Evolutionary conservation across 2,329 filamentous ascomycete species (phyloP), one percentile per base, ranked within the genome.

Genomic region (Gremmenia infestans): DNA sequence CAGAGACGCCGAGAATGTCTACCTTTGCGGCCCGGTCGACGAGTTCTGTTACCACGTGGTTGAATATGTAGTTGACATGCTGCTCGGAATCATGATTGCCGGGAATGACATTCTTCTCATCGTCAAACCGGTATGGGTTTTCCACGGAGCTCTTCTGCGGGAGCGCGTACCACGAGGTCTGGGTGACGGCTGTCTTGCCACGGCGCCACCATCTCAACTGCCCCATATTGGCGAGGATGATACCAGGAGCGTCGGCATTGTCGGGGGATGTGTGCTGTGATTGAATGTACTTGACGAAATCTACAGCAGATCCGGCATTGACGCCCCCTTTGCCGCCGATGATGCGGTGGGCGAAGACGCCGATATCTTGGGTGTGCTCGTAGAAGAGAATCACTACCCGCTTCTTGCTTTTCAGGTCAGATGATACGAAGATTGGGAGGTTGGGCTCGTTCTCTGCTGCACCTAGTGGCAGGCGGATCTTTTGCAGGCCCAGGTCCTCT

Each of bases 161-260:
- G 46, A 87, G 72, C 1, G 76, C 77, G 7, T 75, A 68, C 76
- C 86, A 88, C 3, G 78, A 79, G 0, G 68, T 67, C 1, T 78
- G 69, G 1, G 82, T 88, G 58, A 96, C 75, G 0, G 83, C 77
- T 49, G 80, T 78, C 51, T 78, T 72, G 1, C 78, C 78, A 51
- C 81, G 78, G 42, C 88, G 82, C 70, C 88, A 89, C 85, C 90
- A 97, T 65, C 86, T 76, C 17, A 89, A 74, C 72, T 95, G 85
- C 4, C 89, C 90, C 4, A 83, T 77, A 68, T 96, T 97, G 47
- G 90, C 82, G 25, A 96, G 74, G 28, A 97, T 73, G 54, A 97
- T 73, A 3, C 81, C 87, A 0, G 79, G 83, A 1, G 73, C 60
- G 0, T 70, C 60, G 4, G 69, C 51, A 37, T 61, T 59, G 8